Conservation (phyloP, 75 land plant genomes). For the Gnetum montanum region DNA sequence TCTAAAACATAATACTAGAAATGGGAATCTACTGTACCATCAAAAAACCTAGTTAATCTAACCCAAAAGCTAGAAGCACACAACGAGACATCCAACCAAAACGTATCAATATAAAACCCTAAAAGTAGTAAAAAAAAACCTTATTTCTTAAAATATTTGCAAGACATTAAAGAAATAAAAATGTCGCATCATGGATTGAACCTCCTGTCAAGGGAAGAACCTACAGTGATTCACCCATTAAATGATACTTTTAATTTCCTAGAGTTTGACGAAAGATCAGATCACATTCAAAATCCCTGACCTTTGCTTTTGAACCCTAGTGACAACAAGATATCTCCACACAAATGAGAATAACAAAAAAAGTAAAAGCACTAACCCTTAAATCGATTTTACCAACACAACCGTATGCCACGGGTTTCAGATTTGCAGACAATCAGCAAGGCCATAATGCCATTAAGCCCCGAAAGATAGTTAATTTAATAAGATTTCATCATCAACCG, state of each 20-base stretch:
- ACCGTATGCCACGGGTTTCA: not conserved
- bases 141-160: too few relatives aligned
- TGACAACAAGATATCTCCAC: not conserved
- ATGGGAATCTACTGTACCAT: too few relatives aligned
- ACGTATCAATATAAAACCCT: too few relatives aligned
- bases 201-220: not conserved
- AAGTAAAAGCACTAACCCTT: too few relatives aligned
- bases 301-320: slow-evolving; percentile 6
- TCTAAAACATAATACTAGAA: too few relatives aligned
- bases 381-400: not conserved
- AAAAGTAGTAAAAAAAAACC: too few relatives aligned
- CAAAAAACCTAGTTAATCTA: too few relatives aligned
- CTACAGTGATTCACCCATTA: slow-evolving; percentile 8
- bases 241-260: not conserved
- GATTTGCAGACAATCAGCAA: slow-evolving; percentile 6
- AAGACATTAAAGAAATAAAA: too few relatives aligned
- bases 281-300: not conserved
- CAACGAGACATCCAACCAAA: too few relatives aligned
- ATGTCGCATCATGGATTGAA: slow-evolving; percentile 10
- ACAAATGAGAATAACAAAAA: not conserved
- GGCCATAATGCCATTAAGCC: slow-evolving; percentile 3
- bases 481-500: not conserved
- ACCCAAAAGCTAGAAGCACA: too few relatives aligned
- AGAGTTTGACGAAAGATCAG: slow-evolving; percentile 3
- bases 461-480: slow-evolving; percentile 7